Evolutionary conservation across 768 basidiomycete species (phyloP), one percentile per base, ranked within the genome.

Genomic region (Boletus reticuloceps): DNA sequence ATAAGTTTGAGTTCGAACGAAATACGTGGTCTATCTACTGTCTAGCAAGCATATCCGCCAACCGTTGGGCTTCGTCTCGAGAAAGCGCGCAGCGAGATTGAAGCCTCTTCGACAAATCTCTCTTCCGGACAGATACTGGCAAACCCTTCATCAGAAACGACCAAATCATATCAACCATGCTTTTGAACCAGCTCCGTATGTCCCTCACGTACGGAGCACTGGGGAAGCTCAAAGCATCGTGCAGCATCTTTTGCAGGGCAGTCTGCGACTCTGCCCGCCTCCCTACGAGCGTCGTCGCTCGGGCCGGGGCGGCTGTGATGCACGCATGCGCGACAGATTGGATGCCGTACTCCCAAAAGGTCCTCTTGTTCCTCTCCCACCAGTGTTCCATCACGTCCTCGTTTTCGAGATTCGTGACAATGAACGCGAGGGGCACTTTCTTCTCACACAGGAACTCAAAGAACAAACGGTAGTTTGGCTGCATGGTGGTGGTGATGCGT

Each of bases 381-480:
- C 61, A 62, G 6, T 42, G 5, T 38, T 55, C 59, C 59, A 60
- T 61, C 1, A 22, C 20, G 8, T 44, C 29, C 14, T 61, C 45
- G 2, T 11, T 1, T 27, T 61, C 60, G 12, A 60, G 32, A 5
- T 53, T 16, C 1, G 60, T 60, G 19, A 61, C 47, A 17, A 61
- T 32, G 41, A 61, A 20, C 5, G 59, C 60, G 16, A 61, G 48
- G 1, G 56, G 60, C 3, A 55, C 60, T 13, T 47, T 20, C 29
- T 41, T 36, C 5, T 4, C 56, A n/a, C 61, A 58, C n/a, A 62
- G 13, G 19, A 61, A 17, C n/a, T 62, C 60, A 20, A 20, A 36
- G 37, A 61, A 62, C 16, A 62, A 13, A 14, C 49, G 47, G 22
- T 62, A 62, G 45, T 20, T 58, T 8, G 47, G 39, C n/a, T 62